Evolutionary conservation across 2,329 filamentous ascomycete species (phyloP).

Genomic region (Falciphora oryzae): DNA sequence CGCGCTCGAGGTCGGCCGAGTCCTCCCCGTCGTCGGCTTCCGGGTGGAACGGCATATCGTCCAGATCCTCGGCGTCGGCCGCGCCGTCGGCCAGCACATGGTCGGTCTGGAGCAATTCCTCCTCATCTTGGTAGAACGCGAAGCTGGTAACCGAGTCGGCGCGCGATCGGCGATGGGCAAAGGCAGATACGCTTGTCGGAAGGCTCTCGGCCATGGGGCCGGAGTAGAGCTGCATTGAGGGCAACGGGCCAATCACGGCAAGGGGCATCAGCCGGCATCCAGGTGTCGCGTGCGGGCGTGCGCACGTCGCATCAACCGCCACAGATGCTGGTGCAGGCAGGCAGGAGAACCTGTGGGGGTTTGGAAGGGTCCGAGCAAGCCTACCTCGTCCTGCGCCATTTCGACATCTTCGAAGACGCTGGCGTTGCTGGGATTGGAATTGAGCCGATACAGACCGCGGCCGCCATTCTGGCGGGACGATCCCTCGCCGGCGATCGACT

Average conservation of each 20-base stretch:
- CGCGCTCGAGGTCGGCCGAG: constrained; percentile 29
- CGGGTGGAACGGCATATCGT: constrained; percentile 33
- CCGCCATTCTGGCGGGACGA: constrained; percentile 9
- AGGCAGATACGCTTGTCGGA: constrained; percentile 89
- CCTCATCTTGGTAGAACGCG: constrained; percentile 71
- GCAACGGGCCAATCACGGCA: background rate
- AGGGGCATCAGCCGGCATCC: constrained; percentile 11
- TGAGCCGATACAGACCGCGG: constrained; percentile 53
- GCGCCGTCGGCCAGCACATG: constrained; percentile 25
- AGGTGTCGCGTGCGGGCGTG: background rate
- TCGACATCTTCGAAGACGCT: constrained; percentile 95
- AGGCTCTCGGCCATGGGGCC: constrained; percentile 93
- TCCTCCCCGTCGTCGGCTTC: constrained; percentile 31
- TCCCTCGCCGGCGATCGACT: constrained; percentile 8
- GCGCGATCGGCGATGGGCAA: constrained; percentile 74
- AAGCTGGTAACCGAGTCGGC: constrained; percentile 86
- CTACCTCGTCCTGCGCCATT: constrained; percentile 93
- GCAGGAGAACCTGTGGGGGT: background rate
- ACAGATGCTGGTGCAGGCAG: background rate
- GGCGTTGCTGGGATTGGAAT: constrained; percentile 65
- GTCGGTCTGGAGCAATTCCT: constrained; percentile 33
- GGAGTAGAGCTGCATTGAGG: constrained; percentile 60
- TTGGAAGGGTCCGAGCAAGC: background rate
- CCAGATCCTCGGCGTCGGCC: constrained; percentile 28
- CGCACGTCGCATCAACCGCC: background rate